These are phyloP conservation scores for Apiotrichum akiyoshidainum DNA, from an alignment of 1,284 basidiomycete species.

Conservation along the genomic window DNA sequence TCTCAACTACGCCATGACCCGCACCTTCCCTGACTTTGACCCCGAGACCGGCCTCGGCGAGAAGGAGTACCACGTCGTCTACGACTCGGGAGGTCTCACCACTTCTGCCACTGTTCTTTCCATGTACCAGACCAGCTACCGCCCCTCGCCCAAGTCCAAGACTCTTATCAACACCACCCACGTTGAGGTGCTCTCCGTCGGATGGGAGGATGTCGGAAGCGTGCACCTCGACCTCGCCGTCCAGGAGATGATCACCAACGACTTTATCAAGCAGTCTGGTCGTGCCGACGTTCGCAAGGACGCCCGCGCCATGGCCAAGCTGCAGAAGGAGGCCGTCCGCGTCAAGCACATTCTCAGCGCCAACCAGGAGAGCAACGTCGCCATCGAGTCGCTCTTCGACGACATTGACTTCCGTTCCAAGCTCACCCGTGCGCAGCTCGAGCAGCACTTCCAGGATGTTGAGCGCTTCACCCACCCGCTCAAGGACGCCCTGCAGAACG, in stretches of 20 bases:
- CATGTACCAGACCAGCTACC: slow-evolving; percentile 60
- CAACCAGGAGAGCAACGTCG: slow-evolving; percentile 69
- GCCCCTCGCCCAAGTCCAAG: slow-evolving; percentile 52
- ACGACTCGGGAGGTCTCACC: slow-evolving; percentile 86
- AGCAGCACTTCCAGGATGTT: slow-evolving; percentile 59
- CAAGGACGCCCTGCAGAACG: slow-evolving; percentile 66
- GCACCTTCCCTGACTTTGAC: slow-evolving; percentile 63
- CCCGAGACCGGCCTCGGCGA: slow-evolving; percentile 40
- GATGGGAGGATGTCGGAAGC: slow-evolving; percentile 77
- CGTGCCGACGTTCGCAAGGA: slow-evolving; percentile 53
- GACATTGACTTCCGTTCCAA: slow-evolving; percentile 86
- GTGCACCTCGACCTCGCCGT: slow-evolving; percentile 78
- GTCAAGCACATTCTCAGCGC: slow-evolving; percentile 93
- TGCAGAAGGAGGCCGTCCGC: slow-evolving; percentile 87
- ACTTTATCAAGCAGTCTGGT: slow-evolving; percentile 63
- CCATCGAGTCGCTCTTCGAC: slow-evolving; percentile 82
- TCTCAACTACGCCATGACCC: slow-evolving; percentile 94
- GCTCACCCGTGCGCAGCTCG: slow-evolving; percentile 73
- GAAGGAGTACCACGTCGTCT: slow-evolving; percentile 85
- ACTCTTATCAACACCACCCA: slow-evolving; percentile 61
- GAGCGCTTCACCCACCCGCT: slow-evolving; percentile 70
- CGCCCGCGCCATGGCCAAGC: slow-evolving; percentile 81
- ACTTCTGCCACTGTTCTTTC: slow-evolving; percentile 82
- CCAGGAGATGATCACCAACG: slow-evolving; percentile 72
- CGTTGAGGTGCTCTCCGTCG: slow-evolving; percentile 72